Evolutionary conservation across 1,139 yeast genomes (phyloP).

Genomic region (Kodamaea ohmeri): DNA sequence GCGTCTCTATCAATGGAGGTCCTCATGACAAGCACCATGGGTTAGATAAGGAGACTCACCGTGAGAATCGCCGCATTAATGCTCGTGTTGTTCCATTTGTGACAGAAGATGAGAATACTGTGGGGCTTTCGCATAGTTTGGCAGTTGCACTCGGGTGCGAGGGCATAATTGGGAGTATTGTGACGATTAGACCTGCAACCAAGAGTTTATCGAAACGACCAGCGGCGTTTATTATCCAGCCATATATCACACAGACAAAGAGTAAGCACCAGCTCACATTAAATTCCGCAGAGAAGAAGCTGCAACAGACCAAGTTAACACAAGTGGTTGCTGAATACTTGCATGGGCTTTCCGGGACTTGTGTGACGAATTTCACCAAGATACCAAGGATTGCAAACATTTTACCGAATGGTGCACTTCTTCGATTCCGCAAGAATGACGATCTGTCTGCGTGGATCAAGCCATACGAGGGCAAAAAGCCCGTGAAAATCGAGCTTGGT

Average conservation of each 20-base stretch:
- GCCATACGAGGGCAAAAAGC: conserved; percentile 24
- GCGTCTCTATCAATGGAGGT: conserved; percentile 57
- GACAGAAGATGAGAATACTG: conserved; percentile 40
- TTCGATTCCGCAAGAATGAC: conserved; percentile 50
- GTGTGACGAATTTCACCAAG: conserved; percentile 48
- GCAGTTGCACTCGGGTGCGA: conserved; percentile 59
- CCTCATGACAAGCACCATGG: conserved; percentile 34
- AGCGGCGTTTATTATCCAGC: conserved; percentile 48
- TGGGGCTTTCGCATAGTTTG: conserved; percentile 56
- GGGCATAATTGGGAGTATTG: conserved; percentile 50
- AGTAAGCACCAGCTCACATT: conserved; percentile 27
- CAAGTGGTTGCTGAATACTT: conserved; percentile 20
- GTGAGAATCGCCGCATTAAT: conserved; percentile 36
- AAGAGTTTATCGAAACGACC: conserved; percentile 42
- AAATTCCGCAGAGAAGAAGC: conserved; percentile 30
- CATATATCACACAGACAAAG: conserved; percentile 49
- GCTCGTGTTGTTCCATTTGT: conserved; percentile 50
- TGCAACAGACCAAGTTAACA: conserved; percentile 22
- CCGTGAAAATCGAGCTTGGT: conserved; percentile 48
- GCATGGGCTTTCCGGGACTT: conserved; percentile 21
- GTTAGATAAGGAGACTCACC: conserved; percentile 11
- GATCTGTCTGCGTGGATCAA: conserved; percentile 47
- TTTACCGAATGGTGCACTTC: conserved; percentile 61
- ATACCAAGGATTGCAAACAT: conserved; percentile 48
- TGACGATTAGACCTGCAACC: conserved; percentile 52